Percentiles rank a stretch among this genome's conserved stretches.
These are phyloP conservation scores for Leishmania major DNA, from an alignment of 208 protist genomes.

Conservation along the genomic window DNA sequence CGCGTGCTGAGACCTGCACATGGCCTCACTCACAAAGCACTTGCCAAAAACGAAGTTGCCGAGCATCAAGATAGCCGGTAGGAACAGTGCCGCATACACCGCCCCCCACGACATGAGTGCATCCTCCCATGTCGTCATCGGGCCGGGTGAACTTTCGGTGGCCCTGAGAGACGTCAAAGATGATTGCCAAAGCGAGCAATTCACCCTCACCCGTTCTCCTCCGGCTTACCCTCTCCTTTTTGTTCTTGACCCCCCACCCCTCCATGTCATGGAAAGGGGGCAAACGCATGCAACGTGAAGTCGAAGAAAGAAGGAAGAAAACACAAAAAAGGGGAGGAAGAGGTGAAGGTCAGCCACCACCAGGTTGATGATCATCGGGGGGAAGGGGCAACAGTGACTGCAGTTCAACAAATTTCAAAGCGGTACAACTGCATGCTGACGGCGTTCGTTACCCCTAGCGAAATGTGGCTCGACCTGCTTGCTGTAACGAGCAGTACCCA, in stretches of 20 bases:
- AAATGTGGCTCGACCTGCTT: not conserved
- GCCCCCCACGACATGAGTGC: slow-evolving; percentile 54
- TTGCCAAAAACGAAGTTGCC: slow-evolving; percentile 70
- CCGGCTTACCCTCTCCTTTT: no score
- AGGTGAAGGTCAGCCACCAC: not conserved
- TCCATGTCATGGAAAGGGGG: not conserved
- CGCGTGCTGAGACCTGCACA: slow-evolving; percentile 37
- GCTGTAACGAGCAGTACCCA: not conserved
- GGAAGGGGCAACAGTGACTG: not conserved
- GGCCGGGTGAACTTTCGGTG: not conserved
- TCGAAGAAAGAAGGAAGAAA: not conserved
- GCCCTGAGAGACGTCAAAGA: not conserved
- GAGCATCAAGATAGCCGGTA: slow-evolving; percentile 55
- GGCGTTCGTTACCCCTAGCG: not conserved
- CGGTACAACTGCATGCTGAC: not conserved
- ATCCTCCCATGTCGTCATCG: slow-evolving; percentile 27
- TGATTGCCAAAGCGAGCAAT: not conserved
- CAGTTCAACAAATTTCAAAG: not conserved
- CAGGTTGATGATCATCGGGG: not conserved
- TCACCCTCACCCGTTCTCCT: not conserved
- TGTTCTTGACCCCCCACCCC: not conserved
- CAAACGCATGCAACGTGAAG: not conserved
- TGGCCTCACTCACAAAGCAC: slow-evolving; percentile 58
- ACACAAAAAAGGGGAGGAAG: not conserved
- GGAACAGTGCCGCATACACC: slow-evolving; percentile 51